Conservation (phyloP, 2,329 filamentous ascomycete species). For the Bisporella sp. region DNA sequence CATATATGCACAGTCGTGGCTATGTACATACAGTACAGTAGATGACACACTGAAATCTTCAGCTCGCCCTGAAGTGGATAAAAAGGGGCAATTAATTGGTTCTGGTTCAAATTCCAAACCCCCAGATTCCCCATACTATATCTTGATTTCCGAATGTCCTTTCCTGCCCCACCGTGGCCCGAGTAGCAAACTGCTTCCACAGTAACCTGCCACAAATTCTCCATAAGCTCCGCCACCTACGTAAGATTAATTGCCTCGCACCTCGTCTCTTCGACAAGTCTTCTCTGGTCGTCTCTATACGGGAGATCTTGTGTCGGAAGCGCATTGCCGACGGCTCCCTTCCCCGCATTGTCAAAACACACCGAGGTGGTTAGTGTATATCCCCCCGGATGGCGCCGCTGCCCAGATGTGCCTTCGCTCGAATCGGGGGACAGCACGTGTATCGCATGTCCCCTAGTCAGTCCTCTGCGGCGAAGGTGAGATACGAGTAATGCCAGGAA, state of each 20-base stretch:
- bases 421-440: slow-evolving; percentile 70
- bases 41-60: too few species aligned
- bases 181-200: slow-evolving; percentile 42
- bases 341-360: slow-evolving; percentile 52
- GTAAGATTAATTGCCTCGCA: slow-evolving; percentile 25
- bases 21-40: too few species aligned
- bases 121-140: too few species aligned
- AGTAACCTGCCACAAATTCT: slow-evolving; percentile 41
- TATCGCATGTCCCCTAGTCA: slow-evolving; percentile 62
- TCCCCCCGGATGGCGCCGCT: slow-evolving; percentile 24
- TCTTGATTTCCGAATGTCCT: too few species aligned
- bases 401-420: slow-evolving; percentile 52
- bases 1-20: too few species aligned
- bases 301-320: slow-evolving; percentile 37
- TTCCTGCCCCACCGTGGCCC: slow-evolving; percentile 26
- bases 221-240: slow-evolving; percentile 16
- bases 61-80: too few species aligned
- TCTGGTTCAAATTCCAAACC: too few species aligned
- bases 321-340: slow-evolving; percentile 75
- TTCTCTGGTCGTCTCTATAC: slow-evolving; percentile 52
- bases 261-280: slow-evolving; percentile 28
- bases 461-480: slow-evolving; percentile 59
- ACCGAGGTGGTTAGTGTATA: slow-evolving; percentile 17
- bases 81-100: too few species aligned
- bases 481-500: slow-evolving; percentile 69